Percentiles rank a stretch among this genome's conserved stretches.
These are phyloP conservation scores for Dorcoceras hygrometricum DNA, from an alignment of 257 asterid genomes.

Conservation along the genomic window DNA sequence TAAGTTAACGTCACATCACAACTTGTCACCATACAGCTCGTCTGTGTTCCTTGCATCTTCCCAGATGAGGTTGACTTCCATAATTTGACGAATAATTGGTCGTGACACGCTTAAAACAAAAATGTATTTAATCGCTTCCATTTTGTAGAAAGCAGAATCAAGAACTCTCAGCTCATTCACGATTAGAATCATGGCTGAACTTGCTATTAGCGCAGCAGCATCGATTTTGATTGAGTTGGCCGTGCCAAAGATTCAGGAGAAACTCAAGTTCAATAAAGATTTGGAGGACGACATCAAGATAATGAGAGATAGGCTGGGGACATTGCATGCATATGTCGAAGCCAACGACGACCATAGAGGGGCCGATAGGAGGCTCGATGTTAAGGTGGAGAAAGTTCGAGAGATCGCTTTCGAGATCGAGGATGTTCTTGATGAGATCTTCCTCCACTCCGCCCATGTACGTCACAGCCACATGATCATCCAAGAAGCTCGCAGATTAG, in stretches of 20 bases:
- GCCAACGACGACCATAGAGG: slow-evolving; percentile 1
- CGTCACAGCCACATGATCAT: slow-evolving; percentile 16
- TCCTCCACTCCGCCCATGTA: slow-evolving; percentile 24
- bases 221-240: slow-evolving; percentile 6
- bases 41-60: not conserved
- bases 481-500: not conserved
- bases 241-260: not conserved
- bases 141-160: not conserved
- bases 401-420: slow-evolving; percentile 26
- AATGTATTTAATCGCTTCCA: too few species aligned
- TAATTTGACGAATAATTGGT: too few species aligned
- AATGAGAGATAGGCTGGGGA: slow-evolving; percentile 20
- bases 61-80: not conserved
- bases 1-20: not conserved
- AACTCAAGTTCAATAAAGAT: not conserved
- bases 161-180: not conserved
- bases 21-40: not conserved
- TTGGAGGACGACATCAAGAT: not conserved
- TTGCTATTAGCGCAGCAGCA: slow-evolving; percentile 26
- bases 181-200: slow-evolving; percentile 31
- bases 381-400: slow-evolving; percentile 9
- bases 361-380: not conserved
- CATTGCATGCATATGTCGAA: slow-evolving; percentile 19
- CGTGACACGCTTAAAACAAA: not conserved
- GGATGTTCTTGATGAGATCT: slow-evolving; percentile 30